These are phyloP conservation scores for Carex myosuroides DNA, from an alignment of 176 grass and related monocot species.

Conservation along the genomic window DNA sequence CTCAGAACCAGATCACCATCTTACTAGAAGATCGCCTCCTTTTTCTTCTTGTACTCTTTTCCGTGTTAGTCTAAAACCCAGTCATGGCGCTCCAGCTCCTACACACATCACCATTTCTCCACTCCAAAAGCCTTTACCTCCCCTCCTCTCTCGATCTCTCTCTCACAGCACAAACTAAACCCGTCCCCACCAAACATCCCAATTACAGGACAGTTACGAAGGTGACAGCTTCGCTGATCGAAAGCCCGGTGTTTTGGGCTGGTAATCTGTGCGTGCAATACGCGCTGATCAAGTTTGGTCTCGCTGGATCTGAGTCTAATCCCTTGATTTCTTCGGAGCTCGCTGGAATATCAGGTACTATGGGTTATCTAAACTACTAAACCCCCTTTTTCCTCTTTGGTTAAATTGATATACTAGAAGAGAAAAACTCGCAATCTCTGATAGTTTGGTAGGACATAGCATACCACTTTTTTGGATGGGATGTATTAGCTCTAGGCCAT, in stretches of 20 bases:
- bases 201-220: slow-evolving; percentile 17
- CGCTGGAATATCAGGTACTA: slow-evolving; percentile 2
- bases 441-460: background rate
- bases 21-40: background rate
- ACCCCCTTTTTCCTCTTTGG: background rate
- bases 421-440: background rate
- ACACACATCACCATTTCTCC: slow-evolving; percentile 17
- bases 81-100: slow-evolving; percentile 34
- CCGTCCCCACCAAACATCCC: slow-evolving; percentile 19
- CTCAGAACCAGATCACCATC: background rate
- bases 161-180: background rate
- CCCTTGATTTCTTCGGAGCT: slow-evolving; percentile 62
- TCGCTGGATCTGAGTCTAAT: slow-evolving; percentile 65
- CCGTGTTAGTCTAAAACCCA: background rate
- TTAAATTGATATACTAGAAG: slow-evolving; percentile 1
- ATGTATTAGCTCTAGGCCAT: background rate
- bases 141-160: slow-evolving; percentile 27
- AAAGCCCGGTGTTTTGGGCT: slow-evolving; percentile 76
- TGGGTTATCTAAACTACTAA: background rate
- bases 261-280: slow-evolving; percentile 84
- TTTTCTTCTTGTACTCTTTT: background rate
- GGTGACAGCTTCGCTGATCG: slow-evolving; percentile 63
- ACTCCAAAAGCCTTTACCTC: slow-evolving; percentile 45
- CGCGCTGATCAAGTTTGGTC: slow-evolving; percentile 65
- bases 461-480: background rate